These are phyloP conservation scores for Rubus idaeus DNA, from an alignment of 306 rosid species.

Conservation along the genomic window DNA sequence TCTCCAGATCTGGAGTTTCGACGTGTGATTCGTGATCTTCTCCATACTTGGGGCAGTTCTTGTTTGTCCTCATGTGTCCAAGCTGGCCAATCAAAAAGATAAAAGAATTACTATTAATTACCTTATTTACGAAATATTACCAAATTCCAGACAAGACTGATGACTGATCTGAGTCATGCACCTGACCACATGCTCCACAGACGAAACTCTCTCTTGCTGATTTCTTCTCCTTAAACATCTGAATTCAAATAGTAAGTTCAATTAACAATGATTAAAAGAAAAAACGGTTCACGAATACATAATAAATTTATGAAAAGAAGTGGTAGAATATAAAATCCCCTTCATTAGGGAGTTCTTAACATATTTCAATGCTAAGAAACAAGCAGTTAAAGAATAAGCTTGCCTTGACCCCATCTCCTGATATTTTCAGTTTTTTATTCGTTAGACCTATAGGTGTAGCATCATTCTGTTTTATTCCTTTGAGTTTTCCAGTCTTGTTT, in stretches of 20 bases:
- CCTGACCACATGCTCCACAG: slow-evolving; percentile 99
- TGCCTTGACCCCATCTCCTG: slow-evolving; percentile 86
- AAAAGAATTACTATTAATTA: slow-evolving; percentile 22
- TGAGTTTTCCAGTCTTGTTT: slow-evolving; percentile 60
- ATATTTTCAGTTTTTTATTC: slow-evolving; percentile 75
- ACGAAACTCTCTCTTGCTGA: slow-evolving; percentile 83
- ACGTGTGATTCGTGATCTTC: slow-evolving; percentile 67
- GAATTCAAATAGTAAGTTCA: slow-evolving; percentile 29
- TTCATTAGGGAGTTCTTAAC: background rate
- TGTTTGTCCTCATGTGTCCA: slow-evolving; percentile 99
- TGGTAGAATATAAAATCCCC: background rate
- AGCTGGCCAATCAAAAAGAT: slow-evolving; percentile 45
- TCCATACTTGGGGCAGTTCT: slow-evolving; percentile 95
- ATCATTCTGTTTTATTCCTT: slow-evolving; percentile 63
- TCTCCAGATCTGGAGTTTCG: slow-evolving; percentile 68
- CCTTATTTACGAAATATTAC: slow-evolving; percentile 17
- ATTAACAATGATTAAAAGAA: slow-evolving; percentile 21
- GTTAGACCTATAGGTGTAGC: slow-evolving; percentile 39
- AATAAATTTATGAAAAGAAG: background rate
- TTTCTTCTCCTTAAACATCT: slow-evolving; percentile 92
- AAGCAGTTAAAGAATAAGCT: slow-evolving; percentile 20
- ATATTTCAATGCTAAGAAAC: background rate
- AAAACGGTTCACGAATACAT: background rate
- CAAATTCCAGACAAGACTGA: slow-evolving; percentile 3
- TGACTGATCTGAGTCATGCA: slow-evolving; percentile 27